Evolutionary conservation across 305 asterid species (phyloP).

Genomic region (Fraxinus sp.): DNA sequence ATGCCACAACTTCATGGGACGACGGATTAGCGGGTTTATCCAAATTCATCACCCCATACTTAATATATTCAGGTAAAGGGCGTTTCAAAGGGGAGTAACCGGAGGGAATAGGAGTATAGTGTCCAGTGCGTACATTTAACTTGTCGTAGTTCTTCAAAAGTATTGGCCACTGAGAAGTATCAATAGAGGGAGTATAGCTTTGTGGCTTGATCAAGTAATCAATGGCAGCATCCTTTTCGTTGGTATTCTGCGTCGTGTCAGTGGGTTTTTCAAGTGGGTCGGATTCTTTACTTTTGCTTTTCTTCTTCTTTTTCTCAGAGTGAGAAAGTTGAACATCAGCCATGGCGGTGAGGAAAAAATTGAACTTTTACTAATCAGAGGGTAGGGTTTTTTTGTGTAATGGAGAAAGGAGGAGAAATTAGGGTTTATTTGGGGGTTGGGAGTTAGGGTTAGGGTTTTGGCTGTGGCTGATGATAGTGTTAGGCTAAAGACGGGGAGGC

Average conservation of each 20-base stretch:
- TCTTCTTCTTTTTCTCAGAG: constrained; percentile 79
- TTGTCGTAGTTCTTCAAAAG: constrained; percentile 86
- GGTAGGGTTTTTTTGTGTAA: neutral
- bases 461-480: neutral
- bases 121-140: constrained; percentile 88
- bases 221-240: constrained; percentile 26
- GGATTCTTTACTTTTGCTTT: constrained; percentile 46
- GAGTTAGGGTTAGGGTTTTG: constrained; percentile 20
- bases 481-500: neutral
- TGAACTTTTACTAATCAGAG: neutral
- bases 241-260: constrained; percentile 18
- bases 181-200: constrained; percentile 69
- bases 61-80: constrained; percentile 72
- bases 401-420: neutral
- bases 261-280: neutral
- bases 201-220: constrained; percentile 87
- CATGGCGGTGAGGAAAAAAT: constrained; percentile 44
- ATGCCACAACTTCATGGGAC: constrained; percentile 96
- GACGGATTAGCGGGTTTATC: constrained; percentile 95
- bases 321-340: constrained; percentile 58
- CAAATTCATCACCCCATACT: constrained; percentile 80
- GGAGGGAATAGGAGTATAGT: constrained; percentile 89
- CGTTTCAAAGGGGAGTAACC: constrained; percentile 88
- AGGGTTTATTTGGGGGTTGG: neutral
- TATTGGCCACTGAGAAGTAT: constrained; percentile 95